phyloP scores from a whole-genome alignment of 2,329 filamentous ascomycete genomes.

The Hirsutella rhossiliensis region DNA sequence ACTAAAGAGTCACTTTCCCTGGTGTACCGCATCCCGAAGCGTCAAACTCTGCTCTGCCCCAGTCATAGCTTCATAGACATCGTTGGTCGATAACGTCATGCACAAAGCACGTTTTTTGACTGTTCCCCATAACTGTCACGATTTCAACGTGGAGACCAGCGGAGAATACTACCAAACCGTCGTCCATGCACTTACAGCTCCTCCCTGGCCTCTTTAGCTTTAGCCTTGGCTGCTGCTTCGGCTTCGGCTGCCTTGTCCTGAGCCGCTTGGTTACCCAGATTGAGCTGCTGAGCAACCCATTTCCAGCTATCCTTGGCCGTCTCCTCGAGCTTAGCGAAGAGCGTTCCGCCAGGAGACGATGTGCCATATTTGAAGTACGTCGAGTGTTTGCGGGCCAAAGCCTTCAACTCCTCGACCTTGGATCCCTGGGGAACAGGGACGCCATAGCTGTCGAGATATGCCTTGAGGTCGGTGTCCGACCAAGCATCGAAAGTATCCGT shows the following conservation, averaged over 20 bases:
- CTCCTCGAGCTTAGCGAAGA: conserved; percentile 51
- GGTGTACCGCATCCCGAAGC: too few relatives aligned
- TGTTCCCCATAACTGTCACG: too few relatives aligned
- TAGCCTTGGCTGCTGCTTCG: conserved; percentile 15
- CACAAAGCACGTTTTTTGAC: too few relatives aligned
- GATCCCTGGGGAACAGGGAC: conserved; percentile 55
- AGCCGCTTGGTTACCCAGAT: conserved; percentile 33
- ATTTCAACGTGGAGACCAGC: too few relatives aligned
- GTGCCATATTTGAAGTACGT: conserved; percentile 72
- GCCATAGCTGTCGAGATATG: conserved; percentile 70
- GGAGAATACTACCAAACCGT: too few relatives aligned
- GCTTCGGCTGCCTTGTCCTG: conserved; percentile 31
- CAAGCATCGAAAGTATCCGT: conserved; percentile 58
- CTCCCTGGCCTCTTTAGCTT: conserved; percentile 26
- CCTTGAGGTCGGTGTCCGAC: conserved; percentile 63
- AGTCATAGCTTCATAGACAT: too few relatives aligned
- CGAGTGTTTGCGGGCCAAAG: conserved; percentile 58
- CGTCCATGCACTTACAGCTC: conserved; percentile 29
- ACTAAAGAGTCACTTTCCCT: too few relatives aligned
- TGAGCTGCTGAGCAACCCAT: conserved; percentile 39
- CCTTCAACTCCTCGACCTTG: conserved; percentile 56
- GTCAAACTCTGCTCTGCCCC: too few relatives aligned
- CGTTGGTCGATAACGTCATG: too few relatives aligned
- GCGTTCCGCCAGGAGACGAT: conserved; percentile 48
- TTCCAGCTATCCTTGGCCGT: conserved; percentile 33